Evolutionary conservation across 345 rosid species (phyloP), one percentile per base, ranked within the genome.

Genomic region (Gossypioides kirkii): DNA sequence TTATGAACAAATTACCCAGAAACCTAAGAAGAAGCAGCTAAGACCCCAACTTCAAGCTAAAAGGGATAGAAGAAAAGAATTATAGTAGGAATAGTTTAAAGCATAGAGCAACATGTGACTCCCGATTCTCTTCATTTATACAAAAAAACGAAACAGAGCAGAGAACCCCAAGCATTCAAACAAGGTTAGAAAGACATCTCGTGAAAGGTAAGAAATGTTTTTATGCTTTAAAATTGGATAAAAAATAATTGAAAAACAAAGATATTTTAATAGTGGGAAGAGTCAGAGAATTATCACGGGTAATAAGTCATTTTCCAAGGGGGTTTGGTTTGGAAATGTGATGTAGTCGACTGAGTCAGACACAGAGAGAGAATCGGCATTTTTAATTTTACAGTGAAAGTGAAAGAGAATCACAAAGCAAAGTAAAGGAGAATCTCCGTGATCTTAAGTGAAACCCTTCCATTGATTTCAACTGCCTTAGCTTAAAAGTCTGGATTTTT

Each of bases 281-380:
- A 45, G 82, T 79, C 82, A 77, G 59, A 38, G 10, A 43, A 80
- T 67, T 70, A 70, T 88, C 88, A 83, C 88, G 91, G 88, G 82
- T 78, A 20, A 32, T 69, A 28, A 67, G 83, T 82, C 81, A 72
- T 66, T 76, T 78, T 77, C 76, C 54, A 2, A 3, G 73, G 75
- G 62, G 72, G 38, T 56, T 69, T 22, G 65, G 77, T 58, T 63
- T 62, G 81, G n/a, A n/a, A n/a, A n/a, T n/a, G n/a, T 23, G 9
- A 23, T 49, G 4, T 55, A 25, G 10, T 18, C 52, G 69, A 55
- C 62, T 43, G 52, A 47, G 46, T 59, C 45, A 18, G 49, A 60
- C 38, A 32, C 7, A 32, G 7, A 32, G 38, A 32, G 7, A 32
- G n/a, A 63, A 13, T 42, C 12, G 17, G 20, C 13, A 8, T 16